Base-by-base conservation (phyloP, 2,329 filamentous ascomycete genomes). In the Biscogniauxia marginata region DNA sequence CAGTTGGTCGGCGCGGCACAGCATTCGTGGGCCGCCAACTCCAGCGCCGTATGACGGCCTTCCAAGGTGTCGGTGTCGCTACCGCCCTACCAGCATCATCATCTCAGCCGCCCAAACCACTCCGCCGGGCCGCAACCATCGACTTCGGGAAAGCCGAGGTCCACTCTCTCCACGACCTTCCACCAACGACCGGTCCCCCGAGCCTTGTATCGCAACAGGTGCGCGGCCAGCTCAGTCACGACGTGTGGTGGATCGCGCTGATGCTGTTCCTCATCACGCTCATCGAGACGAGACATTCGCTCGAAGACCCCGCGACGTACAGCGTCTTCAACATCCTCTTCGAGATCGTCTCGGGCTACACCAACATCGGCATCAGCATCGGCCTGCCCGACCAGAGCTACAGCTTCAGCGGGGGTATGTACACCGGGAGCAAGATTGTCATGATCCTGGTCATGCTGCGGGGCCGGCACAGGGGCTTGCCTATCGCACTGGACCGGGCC, bases 161-260 rank as follows among this genome's bases (percentile, higher is more conserved):
- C n/a, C 59, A 63, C 55, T 63, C 63, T 7, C 59, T 65, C n/a
- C 21, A 58, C 39, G 25, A 52, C 49, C 61, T 59, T 30, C 45
- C 34, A 16, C 58, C 57, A 4, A 44, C 54, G 20, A 59, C 59
- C 8, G 55, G 25, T 13, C 58, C 49, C 50, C 69, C 19, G 65
- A 69, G 76, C 58, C 82, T 83, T 52, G 72, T 84, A 13, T 75
- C 76, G 44, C 77, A 82, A 58, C 84, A 88, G 65, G 74, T 88
- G 20, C 80, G 83, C n/a, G 80, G 80, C 5, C 86, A 89, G 67
- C 77, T 89, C 1, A 82, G 84, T 24, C 84, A 88, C 67, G 86
- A 89, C 64, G 74, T 89, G 16, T 88, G 86, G 85, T 84, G 80
- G 74, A 81, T 89, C 13, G 79, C 84, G 3, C 70, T 87, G 0